phyloP scores from a whole-genome alignment of 2,329 filamentous ascomycete species.

The Pestalotiopsis sp. region DNA sequence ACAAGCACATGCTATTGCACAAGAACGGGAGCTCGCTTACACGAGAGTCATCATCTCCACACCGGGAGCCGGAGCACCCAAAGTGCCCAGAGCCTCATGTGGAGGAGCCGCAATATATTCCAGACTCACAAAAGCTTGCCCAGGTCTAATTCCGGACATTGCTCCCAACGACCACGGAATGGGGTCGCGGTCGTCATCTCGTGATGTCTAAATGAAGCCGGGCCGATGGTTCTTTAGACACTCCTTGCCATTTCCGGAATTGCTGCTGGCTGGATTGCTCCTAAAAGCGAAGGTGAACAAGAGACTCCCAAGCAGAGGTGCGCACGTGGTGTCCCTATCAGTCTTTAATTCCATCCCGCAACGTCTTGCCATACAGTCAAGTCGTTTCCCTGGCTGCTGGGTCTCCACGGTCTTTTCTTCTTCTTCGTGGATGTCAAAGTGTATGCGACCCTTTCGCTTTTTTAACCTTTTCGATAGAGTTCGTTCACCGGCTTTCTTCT shows the following conservation, averaged over 20 bases:
- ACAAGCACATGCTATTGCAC: background rate
- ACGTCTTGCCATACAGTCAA: background rate
- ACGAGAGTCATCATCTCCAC: background rate
- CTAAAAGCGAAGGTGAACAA: background rate
- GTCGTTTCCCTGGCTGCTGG: background rate
- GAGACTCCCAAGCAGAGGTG: background rate
- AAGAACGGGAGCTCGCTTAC: background rate
- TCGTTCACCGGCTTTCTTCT: background rate
- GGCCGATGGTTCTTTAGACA: background rate
- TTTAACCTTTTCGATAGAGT: background rate
- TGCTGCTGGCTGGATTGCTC: background rate
- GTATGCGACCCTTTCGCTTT: background rate
- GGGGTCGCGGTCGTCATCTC: background rate
- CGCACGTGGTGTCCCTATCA: background rate
- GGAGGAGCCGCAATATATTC: slow-evolving; percentile 10
- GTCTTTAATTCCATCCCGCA: background rate
- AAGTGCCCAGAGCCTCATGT: slow-evolving; percentile 13
- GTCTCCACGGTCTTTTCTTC: too few relatives aligned
- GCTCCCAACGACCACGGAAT: background rate
- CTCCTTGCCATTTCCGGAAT: background rate
- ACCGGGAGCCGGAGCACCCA: background rate
- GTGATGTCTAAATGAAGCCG: background rate
- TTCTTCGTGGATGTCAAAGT: too few relatives aligned
- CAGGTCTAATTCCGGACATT: background rate
- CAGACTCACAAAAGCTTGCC: background rate